Percentiles rank a stretch among this genome's conserved stretches.
These are phyloP conservation scores for Eucalyptus regnans DNA, from an alignment of 345 rosid genomes.

Conservation along the genomic window DNA sequence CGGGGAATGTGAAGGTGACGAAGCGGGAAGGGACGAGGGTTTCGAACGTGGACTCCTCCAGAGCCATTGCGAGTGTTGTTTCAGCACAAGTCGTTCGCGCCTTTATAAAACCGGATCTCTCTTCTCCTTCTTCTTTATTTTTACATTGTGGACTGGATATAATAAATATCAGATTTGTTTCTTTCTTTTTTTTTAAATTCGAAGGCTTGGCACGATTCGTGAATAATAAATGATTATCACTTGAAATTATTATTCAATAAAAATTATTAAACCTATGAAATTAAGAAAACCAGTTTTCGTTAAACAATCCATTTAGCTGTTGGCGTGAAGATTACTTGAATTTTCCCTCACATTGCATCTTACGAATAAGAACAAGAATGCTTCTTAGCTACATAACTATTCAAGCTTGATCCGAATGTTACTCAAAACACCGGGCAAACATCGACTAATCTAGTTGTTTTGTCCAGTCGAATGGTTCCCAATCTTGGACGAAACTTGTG, in stretches of 20 bases:
- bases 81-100: background rate
- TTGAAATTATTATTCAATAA: too few species aligned
- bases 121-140: background rate
- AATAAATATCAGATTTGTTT: background rate
- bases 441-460: slow-evolving; percentile 47
- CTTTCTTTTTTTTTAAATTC: too few species aligned
- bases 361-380: background rate
- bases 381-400: background rate
- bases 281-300: background rate
- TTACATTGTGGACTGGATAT: background rate
- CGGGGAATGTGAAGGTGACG: slow-evolving; percentile 54
- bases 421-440: background rate
- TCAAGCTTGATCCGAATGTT: background rate
- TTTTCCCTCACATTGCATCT: background rate
- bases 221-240: too few species aligned
- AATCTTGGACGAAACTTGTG: slow-evolving; percentile 34
- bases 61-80: slow-evolving; percentile 13
- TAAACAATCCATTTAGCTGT: background rate
- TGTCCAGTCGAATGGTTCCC: slow-evolving; percentile 93
- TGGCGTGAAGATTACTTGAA: background rate
- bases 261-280: background rate
- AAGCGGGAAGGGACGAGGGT: slow-evolving; percentile 50
- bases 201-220: too few species aligned
- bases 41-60: slow-evolving; percentile 40
- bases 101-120: background rate